Base-by-base conservation (phyloP, 768 basidiomycete genomes). In the Tylopilus plumbeoviolaceoides region DNA sequence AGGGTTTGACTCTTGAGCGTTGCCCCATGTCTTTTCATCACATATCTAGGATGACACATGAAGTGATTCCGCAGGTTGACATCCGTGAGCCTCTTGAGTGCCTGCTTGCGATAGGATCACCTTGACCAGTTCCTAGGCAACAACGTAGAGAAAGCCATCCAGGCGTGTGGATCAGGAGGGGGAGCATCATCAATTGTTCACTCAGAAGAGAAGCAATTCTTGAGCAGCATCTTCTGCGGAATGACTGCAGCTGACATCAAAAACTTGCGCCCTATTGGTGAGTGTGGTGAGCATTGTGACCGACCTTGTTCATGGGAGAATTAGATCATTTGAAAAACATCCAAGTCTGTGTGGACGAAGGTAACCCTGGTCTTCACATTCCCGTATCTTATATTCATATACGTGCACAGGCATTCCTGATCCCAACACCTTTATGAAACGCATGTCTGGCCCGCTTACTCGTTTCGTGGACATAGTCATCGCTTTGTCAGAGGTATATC, bases 381-480 rank as follows among this genome's bases (percentile, higher is more conserved):
- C n/a, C n/a, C n/a, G n/a, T 9, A 17, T 14, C 33, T 15, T 35
- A 40, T 12, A 18, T 17, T n/a, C 15, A 17, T 14, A n/a, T n/a
- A n/a, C n/a, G n/a, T n/a, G n/a, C n/a, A n/a, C n/a, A 47, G 46
- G 31, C 17, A 21, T 23, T 17, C 50, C 18, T 4, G 68, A 82
- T 41, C 69, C 73, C 14, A 62, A 74, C 23, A 64, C 67, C 5
- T 74, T 87, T 44, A 68, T 88, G 51, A 55, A 68, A 27, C 61
- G 62, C 15, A 82, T 84, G 61, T 67, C 68, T 18, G 78, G 79
- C 18, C 66, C 76, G 0, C 70, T 89, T n/a, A 76, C 78, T 39
- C 80, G 89, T 23, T 92, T 95, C 63, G 78, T 87, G 12, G 73
- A 80, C 44, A 72, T 94, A 38, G 74, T 92, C 49, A 68, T 70